Evolutionary conservation across 1,284 basidiomycete genomes (phyloP), one percentile per base, ranked within the genome.

Genomic region (Puccinia hordei): DNA sequence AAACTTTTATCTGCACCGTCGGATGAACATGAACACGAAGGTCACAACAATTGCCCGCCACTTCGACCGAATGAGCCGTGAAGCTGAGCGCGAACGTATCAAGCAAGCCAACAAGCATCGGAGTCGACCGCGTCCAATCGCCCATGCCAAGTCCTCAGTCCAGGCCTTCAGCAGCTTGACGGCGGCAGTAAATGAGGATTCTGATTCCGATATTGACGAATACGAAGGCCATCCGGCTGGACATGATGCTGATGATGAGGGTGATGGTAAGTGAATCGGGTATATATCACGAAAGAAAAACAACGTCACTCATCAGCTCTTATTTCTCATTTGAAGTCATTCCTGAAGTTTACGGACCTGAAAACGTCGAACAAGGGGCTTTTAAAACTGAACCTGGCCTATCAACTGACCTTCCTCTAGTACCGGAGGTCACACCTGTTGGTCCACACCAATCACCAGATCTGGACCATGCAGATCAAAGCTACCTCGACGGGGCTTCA

Each of bases 91-190:
- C 13, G 88, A 89, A 73, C 84, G 87, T 3, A 87, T 87, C 76
- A 87, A 87, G 76, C 85, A 87, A n/a, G 83, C 88, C 19, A 84
- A 85, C 12, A 81, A 85, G 10, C 85, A 95, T 83, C 90, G 94
- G n/a, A 92, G 91, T 82, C 90, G 93, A 61, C 93, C 94, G n/a
- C 90, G 96, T 53, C 96, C 97, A 1, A 94, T 99, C 10, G 92
- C 92, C 9, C 91, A 92, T 46, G 92, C 95, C 3, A 90, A 92
- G 76, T 94, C 94, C 9, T 94, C 91, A 81, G 93, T 98, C 0
- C 91, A 95, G 84, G 90, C 98, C 53, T 90, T 98, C 66, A 91
- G 93, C 82, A 97, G 93, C 83, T 90, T 98, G 82, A 91, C 93
- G 84, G 95, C 98, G 84, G 95, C 93, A 0, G 93, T 98, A 83